Conservation (phyloP, 2,329 filamentous ascomycete species). For the Apiospora phragmitis region DNA sequence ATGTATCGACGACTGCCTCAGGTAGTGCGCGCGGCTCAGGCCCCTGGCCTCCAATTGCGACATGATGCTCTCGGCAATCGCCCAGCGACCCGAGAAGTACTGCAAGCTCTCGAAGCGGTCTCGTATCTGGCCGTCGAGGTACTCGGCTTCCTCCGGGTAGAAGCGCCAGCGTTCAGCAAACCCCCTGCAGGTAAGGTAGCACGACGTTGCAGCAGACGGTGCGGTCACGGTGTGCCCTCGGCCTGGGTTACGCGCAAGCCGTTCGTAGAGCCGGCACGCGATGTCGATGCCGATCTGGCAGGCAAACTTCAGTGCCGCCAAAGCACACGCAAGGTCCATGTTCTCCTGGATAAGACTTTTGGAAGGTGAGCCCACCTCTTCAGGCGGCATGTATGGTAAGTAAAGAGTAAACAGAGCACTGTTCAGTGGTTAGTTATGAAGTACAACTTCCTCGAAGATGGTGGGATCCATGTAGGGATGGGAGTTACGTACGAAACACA, state of each 20-base stretch:
- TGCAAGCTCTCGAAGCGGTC: slow-evolving; percentile 9
- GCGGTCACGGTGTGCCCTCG: background rate
- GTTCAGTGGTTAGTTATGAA: background rate
- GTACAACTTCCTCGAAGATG: background rate
- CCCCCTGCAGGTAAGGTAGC: background rate
- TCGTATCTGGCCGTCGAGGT: background rate
- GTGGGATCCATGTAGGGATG: background rate
- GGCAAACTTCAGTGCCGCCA: slow-evolving; percentile 3
- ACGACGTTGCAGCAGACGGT: background rate
- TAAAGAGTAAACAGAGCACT: slow-evolving; percentile 5
- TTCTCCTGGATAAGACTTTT: background rate
- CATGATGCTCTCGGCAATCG: slow-evolving; percentile 11
- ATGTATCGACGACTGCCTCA: background rate
- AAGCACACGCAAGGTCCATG: background rate
- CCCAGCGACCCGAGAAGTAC: slow-evolving; percentile 1
- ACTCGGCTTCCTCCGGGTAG: slow-evolving; percentile 6
- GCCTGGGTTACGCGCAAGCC: background rate
- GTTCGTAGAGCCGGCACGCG: slow-evolving; percentile 9
- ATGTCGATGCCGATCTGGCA: slow-evolving; percentile 12
- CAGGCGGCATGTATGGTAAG: background rate
- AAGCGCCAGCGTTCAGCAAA: background rate
- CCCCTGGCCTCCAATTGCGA: slow-evolving; percentile 5
- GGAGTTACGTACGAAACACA: slow-evolving; percentile 6
- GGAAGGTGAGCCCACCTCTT: background rate
- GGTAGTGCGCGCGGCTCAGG: slow-evolving; percentile 1